Base-by-base conservation (phyloP, 75 land plant species). In the Isoetes taiwanensis region DNA sequence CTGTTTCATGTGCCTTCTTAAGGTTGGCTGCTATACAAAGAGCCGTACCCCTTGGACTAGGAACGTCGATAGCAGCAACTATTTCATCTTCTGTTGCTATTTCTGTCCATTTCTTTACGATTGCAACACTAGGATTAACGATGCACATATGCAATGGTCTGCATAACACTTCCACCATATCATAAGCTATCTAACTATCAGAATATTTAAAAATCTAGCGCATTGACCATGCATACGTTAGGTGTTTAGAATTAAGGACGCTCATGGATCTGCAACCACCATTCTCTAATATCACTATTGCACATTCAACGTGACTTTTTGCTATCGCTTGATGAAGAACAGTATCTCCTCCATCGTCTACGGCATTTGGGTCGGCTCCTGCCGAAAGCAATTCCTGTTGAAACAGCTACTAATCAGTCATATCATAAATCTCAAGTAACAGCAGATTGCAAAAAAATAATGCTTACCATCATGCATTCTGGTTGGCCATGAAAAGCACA, bases 401-500 rank as follows among this genome's bases (percentile, higher is more conserved):
- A 41, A 10, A 35, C 32, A 10, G 35, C 6, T 24, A 55, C 10
- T 9, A 16, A 8, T 17, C 23, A 46, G 5, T 6, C 6, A 46
- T 19, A 42, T 24, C 14, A 25, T 3, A 57, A 9, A 12, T 2
- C n/a, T 10, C 9, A 52, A 27, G 41, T 3, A 24, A 58, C 14
- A 14, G 20, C 31, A 32, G 16, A n/a, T 2, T 12, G 10, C 9
- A 30, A 32, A 5, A 32, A 55, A 58, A 21, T 48, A 8, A 58
- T 25, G 28, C 41, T 29, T 67, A 89, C 96, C 41, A 67, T 75
- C 96, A 89, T 89, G 73, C 96, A 89, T 39, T 89, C 96, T 53
- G 96, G 96, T 58, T 89, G 93, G 50, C 96, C 96, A 79, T 85
- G 80, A 53, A 72, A 77, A 34, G 96, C 96, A 79, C 96, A 85